Percentiles rank a stretch among this genome's conserved stretches.
Conservation (phyloP, 2,329 filamentous ascomycete genomes). For the Leptodontidium sp. region DNA sequence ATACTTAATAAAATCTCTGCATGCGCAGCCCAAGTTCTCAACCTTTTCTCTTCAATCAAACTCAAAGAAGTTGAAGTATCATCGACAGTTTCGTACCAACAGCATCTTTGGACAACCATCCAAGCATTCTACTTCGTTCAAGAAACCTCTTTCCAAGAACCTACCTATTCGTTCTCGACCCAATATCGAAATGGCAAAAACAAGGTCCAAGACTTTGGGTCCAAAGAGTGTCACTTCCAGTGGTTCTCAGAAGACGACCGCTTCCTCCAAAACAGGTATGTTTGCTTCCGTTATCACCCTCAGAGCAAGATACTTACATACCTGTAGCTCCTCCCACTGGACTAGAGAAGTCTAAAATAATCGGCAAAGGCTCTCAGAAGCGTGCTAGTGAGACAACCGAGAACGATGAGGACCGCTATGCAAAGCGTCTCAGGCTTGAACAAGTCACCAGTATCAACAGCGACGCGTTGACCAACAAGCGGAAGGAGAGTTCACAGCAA, state of each 20-base stretch:
- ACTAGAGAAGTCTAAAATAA: neutral
- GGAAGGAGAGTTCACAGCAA: neutral
- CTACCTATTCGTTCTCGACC: conserved; percentile 12
- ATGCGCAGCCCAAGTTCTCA: conserved; percentile 7
- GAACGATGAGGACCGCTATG: neutral
- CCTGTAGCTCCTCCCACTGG: neutral
- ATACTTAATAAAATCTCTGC: conserved; percentile 1
- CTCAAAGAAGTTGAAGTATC: neutral
- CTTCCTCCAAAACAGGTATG: neutral
- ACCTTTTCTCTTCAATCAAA: conserved; percentile 11
- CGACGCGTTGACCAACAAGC: conserved; percentile 2
- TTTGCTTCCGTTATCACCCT: neutral
- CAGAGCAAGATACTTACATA: neutral
- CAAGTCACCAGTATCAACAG: neutral
- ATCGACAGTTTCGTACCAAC: neutral
- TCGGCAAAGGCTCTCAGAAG: neutral
- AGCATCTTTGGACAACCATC: neutral
- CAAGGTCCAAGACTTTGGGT: neutral
- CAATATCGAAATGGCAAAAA: neutral
- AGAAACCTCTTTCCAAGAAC: conserved; percentile 5
- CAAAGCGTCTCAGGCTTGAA: conserved; percentile 10
- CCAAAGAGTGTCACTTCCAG: neutral
- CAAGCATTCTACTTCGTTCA: neutral
- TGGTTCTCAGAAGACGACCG: neutral
- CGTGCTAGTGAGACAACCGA: conserved; percentile 8